Percentiles rank a stretch among this genome's conserved stretches.
These are phyloP conservation scores for Chrysanthemum seticuspe DNA, from an alignment of 129 eudicot genomes.

Conservation along the genomic window DNA sequence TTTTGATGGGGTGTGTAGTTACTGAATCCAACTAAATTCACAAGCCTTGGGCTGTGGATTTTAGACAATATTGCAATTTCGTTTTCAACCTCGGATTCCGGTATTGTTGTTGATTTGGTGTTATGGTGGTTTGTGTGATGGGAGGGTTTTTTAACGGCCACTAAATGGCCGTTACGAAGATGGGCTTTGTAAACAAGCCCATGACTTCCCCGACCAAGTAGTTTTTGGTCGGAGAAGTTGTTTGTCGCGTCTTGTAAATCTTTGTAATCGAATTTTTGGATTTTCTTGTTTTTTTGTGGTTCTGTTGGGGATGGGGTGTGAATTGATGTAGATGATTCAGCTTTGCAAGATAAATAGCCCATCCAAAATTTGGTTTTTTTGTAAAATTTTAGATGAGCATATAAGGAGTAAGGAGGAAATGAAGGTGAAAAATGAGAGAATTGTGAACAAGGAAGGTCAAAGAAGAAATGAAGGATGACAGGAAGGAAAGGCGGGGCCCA, in stretches of 20 bases:
- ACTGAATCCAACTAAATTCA: constrained; percentile 72
- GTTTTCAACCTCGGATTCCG: constrained; percentile 64
- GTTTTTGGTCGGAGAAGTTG: constrained; percentile 71
- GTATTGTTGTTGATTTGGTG: constrained; percentile 27
- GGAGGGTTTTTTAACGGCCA: constrained; percentile 80
- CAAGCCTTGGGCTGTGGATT: constrained; percentile 68
- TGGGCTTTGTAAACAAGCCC: constrained; percentile 90
- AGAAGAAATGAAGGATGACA: constrained; percentile 22
- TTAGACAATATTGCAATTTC: constrained; percentile 69
- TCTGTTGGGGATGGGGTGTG: constrained; percentile 31
- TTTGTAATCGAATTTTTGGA: constrained; percentile 63
- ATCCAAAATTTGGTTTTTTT: constrained; percentile 18
- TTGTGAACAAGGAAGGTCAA: constrained; percentile 18
- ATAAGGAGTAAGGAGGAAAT: no score
- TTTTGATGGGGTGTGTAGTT: constrained; percentile 35
- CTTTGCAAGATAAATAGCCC: constrained; percentile 82
- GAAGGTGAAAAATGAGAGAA: constrained; percentile 1
- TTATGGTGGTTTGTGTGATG: constrained; percentile 24
- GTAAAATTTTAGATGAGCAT: not conserved
- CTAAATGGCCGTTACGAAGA: constrained; percentile 72
- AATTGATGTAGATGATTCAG: constrained; percentile 54
- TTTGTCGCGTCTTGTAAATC: constrained; percentile 81
- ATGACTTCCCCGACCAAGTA: constrained; percentile 90
- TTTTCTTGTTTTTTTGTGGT: constrained; percentile 34
- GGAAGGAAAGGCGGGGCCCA: constrained; percentile 31